A percentile compares a stretch with the other conserved stretches of the same genome.
Evolutionary conservation across 1,284 basidiomycete genomes (phyloP).

Genomic region (Trichosporon sp.): DNA sequence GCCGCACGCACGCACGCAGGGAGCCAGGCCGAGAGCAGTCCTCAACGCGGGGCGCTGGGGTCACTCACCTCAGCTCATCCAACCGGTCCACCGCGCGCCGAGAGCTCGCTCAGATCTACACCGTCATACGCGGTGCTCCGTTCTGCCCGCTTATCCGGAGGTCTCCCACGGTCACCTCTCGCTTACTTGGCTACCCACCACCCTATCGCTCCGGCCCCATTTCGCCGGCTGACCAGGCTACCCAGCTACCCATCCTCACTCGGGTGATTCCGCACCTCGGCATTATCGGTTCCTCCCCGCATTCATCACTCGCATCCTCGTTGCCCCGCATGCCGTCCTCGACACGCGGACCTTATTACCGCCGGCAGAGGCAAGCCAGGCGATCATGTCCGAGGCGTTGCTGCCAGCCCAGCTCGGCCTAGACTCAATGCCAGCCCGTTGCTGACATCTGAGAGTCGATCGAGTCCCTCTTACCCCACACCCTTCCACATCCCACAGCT

Average conservation of each 20-base stretch:
- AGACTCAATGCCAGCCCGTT: too few relatives aligned
- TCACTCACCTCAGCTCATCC: too few relatives aligned
- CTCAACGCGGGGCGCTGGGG: too few relatives aligned
- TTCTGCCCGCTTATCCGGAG: not conserved
- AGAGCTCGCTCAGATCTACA: too few relatives aligned
- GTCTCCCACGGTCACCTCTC: not conserved
- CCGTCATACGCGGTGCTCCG: slow-evolving; percentile 1
- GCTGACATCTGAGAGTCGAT: too few relatives aligned
- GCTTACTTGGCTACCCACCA: not conserved
- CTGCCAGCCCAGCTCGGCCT: too few relatives aligned
- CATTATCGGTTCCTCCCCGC: not conserved
- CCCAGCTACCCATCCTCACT: too few relatives aligned
- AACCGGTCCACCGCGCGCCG: too few relatives aligned
- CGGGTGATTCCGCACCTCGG: slow-evolving; percentile 1
- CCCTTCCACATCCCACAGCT: too few relatives aligned
- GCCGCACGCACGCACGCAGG: too few relatives aligned
- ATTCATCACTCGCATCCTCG: not conserved
- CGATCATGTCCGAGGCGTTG: not conserved
- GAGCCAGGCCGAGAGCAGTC: too few relatives aligned
- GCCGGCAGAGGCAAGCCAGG: not conserved
- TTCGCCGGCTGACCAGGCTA: too few relatives aligned
- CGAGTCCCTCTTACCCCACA: not conserved
- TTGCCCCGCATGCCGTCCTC: not conserved
- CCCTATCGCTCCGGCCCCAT: not conserved
- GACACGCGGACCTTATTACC: not conserved